Percentiles rank a stretch among this genome's conserved stretches.
Evolutionary conservation across 139 green algal species (phyloP).

Genomic region (Eudorina sp.): DNA sequence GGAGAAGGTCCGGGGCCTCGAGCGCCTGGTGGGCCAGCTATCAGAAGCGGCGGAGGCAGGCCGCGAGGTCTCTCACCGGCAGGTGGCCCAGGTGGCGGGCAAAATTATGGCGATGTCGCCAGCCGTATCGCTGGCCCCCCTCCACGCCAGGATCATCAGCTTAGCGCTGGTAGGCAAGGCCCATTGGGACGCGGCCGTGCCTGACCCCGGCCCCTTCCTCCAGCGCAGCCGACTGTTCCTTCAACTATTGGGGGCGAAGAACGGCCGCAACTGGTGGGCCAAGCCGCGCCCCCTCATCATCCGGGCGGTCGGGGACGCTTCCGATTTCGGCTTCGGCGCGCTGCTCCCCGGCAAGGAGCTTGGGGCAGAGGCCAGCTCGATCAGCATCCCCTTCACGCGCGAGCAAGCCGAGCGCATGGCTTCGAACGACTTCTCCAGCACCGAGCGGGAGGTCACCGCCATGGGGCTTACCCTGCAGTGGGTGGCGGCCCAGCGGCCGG

Average conservation of each 20-base stretch:
- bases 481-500: not conserved
- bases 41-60: not conserved
- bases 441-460: not conserved
- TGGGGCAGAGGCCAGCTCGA: not conserved
- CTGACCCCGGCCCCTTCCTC: not conserved
- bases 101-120: slow-evolving; percentile 9
- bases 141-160: not conserved
- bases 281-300: not conserved
- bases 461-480: not conserved
- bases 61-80: not conserved
- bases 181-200: not conserved
- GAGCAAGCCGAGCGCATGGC: not conserved
- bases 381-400: not conserved
- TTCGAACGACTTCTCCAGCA: not conserved
- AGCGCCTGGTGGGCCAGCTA: not conserved
- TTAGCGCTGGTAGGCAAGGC: not conserved
- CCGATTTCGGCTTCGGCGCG: not conserved
- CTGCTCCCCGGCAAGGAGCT: not conserved
- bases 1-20: slow-evolving; percentile 16
- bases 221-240: not conserved
- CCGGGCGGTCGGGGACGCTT: slow-evolving; percentile 14
- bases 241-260: not conserved
- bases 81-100: slow-evolving; percentile 18
- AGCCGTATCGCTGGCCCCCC: not conserved
- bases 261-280: slow-evolving; percentile 3